Percentiles rank a stretch among this genome's conserved stretches.
Conservation (phyloP, 1,284 basidiomycete species). For the Vanrija sp. region DNA sequence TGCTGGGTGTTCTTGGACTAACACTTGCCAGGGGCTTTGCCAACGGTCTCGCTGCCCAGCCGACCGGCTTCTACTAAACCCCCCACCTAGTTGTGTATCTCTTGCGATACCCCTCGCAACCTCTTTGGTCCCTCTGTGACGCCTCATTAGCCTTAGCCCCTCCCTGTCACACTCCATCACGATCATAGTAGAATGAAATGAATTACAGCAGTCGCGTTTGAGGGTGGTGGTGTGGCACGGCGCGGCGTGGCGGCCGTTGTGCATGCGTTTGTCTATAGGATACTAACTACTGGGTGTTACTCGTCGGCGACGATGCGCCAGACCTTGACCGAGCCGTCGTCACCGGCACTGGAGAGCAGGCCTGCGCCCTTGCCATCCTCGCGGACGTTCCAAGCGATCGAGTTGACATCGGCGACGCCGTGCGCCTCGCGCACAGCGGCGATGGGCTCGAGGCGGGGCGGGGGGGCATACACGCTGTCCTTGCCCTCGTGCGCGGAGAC, state of each 20-base stretch:
- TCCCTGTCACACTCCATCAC: too few relatives aligned
- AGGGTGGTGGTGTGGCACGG: too few relatives aligned
- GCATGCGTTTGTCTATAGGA: too few relatives aligned
- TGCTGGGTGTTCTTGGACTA: slow-evolving; percentile 12
- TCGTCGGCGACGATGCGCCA: slow-evolving; percentile 47
- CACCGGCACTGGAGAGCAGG: slow-evolving; percentile 55
- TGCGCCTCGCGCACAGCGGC: slow-evolving; percentile 39
- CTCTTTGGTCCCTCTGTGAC: too few relatives aligned
- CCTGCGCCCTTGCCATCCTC: slow-evolving; percentile 35
- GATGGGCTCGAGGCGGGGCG: slow-evolving; percentile 15
- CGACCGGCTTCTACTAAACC: slow-evolving; percentile 47
- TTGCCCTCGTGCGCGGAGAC: slow-evolving; percentile 30
- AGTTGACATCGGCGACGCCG: slow-evolving; percentile 56
- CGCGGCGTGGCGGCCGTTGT: too few relatives aligned
- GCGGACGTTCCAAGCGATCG: slow-evolving; percentile 52
- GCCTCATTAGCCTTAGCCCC: too few relatives aligned
- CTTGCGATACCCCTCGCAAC: too few relatives aligned
- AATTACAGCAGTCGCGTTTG: too few relatives aligned
- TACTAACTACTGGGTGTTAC: not conserved
- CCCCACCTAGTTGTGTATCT: too few relatives aligned
- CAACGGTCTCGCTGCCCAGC: slow-evolving; percentile 37
- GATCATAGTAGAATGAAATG: too few relatives aligned
- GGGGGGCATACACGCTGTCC: not conserved
- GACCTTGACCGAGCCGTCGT: slow-evolving; percentile 56
- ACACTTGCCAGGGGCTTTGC: not conserved